Base-by-base conservation (phyloP, 176 grass and related monocot genomes). In the Thinopyrum elongatum region DNA sequence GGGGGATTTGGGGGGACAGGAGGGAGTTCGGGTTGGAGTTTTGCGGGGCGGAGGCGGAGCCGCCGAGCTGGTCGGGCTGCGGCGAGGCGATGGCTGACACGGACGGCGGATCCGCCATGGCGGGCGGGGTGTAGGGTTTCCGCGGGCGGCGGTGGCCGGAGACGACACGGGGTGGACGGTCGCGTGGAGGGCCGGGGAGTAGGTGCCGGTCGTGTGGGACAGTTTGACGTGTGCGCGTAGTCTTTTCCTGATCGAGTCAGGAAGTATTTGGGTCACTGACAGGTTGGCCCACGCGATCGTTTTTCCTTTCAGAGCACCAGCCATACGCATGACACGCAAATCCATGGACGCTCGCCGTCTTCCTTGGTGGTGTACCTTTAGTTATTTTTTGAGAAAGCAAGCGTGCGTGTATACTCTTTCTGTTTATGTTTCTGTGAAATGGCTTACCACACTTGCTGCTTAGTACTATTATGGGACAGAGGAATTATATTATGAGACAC, bases 61-160 rank as follows among this genome's bases (percentile, higher is more conserved):
- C 82, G 3, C 80, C 31, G 16, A 90, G 82, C 82, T 90, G 93
- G 55, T 87, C 92, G 66, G 82, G 60, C 65, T 91, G 74, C 26
- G 93, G 87, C 78, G 91, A 95, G 80, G 84, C 42, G 70, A 86
- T 87, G 80, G 90, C 78, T 17, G 80, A 55, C 16, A 60, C 82
- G 49, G 90, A 74, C 47, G 85, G 85, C 77, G 76, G 87, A 80
- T 98, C 93, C 78, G 91, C 86, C 95, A 95, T 98, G 77, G 49
- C 81, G 27, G 36, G 60, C 38, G 46, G 27, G 72, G 28, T 47
- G 66, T 80, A 84, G 80, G 87, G 78, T 88, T 85, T 66, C 82
- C 36, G 80, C 60, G 60, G 19, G 55, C 21, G 55, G 86, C 85
- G 80, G 82, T 22, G 83, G 83, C 79, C 69, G 86, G 83, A 60